Evolutionary conservation across 2,329 filamentous ascomycete species (phyloP).

Genomic region (Atkinsonella hypoxylon): DNA sequence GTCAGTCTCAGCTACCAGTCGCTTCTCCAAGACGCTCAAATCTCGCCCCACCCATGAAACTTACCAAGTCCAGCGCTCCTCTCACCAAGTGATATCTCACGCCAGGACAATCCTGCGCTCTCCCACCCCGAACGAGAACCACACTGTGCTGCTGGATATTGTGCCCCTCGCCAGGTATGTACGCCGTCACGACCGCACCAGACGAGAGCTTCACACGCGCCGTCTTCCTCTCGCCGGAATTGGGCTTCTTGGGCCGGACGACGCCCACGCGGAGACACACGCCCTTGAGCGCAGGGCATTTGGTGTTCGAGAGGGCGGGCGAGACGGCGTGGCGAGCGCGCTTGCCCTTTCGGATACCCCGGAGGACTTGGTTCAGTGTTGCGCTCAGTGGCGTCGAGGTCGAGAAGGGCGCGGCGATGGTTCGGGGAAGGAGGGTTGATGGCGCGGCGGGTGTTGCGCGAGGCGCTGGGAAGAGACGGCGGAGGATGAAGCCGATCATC

Average conservation of each 20-base stretch:
- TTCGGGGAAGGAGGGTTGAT: background rate
- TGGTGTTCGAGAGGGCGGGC: slow-evolving; percentile 59
- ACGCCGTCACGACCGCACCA: slow-evolving; percentile 78
- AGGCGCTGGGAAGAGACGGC: slow-evolving; percentile 22
- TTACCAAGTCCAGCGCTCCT: slow-evolving; percentile 84
- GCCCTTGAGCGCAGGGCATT: slow-evolving; percentile 78
- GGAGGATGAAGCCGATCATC: slow-evolving; percentile 25
- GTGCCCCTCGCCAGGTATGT: slow-evolving; percentile 95
- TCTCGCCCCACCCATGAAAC: slow-evolving; percentile 21
- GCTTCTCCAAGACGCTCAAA: background rate
- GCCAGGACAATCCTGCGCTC: slow-evolving; percentile 95
- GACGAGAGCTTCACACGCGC: slow-evolving; percentile 82
- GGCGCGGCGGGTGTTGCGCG: slow-evolving; percentile 11
- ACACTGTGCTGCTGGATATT: slow-evolving; percentile 99
- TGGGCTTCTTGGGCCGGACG: slow-evolving; percentile 95
- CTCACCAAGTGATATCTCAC: slow-evolving; percentile 91
- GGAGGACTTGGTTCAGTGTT: slow-evolving; percentile 63
- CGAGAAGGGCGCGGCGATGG: slow-evolving; percentile 37
- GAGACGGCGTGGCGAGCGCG: slow-evolving; percentile 77
- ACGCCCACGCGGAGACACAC: slow-evolving; percentile 92
- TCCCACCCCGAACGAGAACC: slow-evolving; percentile 84
- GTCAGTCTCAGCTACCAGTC: slow-evolving; percentile 8
- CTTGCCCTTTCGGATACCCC: slow-evolving; percentile 68
- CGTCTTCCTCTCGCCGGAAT: slow-evolving; percentile 93
- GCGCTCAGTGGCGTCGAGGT: slow-evolving; percentile 43